Percentiles rank a stretch among this genome's conserved stretches.
Conservation (phyloP, 352 stramenopile genomes). For the Bremia lactucae region DNA sequence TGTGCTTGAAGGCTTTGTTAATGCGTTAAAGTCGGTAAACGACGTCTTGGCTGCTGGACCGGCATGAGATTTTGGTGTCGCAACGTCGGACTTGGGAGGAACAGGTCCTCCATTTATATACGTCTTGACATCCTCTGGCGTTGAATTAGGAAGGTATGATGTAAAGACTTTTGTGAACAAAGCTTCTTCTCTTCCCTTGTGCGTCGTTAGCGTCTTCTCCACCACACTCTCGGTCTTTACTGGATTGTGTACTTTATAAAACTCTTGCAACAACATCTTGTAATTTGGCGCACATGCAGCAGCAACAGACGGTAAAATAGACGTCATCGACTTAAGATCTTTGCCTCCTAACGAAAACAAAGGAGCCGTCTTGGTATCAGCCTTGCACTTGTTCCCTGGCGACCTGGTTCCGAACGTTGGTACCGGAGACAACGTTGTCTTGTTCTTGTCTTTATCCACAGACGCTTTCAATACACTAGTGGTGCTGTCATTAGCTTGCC, state of each 20-base stretch:
- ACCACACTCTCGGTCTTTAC: slow-evolving; percentile 29
- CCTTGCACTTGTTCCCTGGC: slow-evolving; percentile 11
- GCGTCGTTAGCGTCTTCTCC: slow-evolving; percentile 44
- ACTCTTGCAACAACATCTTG: slow-evolving; percentile 40
- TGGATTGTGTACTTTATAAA: slow-evolving; percentile 57
- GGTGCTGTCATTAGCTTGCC: slow-evolving; percentile 18
- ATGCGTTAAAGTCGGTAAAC: slow-evolving; percentile 12
- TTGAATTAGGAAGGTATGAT: slow-evolving; percentile 49
- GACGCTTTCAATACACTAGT: slow-evolving; percentile 4
- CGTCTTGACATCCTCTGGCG: slow-evolving; percentile 45
- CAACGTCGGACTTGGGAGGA: slow-evolving; percentile 26
- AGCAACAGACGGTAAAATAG: too few species aligned
- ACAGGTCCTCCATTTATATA: slow-evolving; percentile 43
- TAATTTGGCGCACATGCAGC: slow-evolving; percentile 30
- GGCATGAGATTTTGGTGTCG: slow-evolving; percentile 9
- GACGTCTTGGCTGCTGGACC: slow-evolving; percentile 9
- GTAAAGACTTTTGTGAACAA: slow-evolving; percentile 52
- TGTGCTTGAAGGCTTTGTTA: slow-evolving; percentile 12
- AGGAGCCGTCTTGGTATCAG: slow-evolving; percentile 1
- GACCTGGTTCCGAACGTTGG: slow-evolving; percentile 13
- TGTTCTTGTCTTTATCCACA: slow-evolving; percentile 2
- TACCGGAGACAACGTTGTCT: slow-evolving; percentile 1
- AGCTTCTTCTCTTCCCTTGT: slow-evolving; percentile 43
- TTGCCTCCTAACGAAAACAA: slow-evolving; percentile 25
- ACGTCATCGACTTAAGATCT: slow-evolving; percentile 9